Evolutionary conservation across 345 rosid genomes (phyloP).

Genomic region (Ailanthus altissimus): DNA sequence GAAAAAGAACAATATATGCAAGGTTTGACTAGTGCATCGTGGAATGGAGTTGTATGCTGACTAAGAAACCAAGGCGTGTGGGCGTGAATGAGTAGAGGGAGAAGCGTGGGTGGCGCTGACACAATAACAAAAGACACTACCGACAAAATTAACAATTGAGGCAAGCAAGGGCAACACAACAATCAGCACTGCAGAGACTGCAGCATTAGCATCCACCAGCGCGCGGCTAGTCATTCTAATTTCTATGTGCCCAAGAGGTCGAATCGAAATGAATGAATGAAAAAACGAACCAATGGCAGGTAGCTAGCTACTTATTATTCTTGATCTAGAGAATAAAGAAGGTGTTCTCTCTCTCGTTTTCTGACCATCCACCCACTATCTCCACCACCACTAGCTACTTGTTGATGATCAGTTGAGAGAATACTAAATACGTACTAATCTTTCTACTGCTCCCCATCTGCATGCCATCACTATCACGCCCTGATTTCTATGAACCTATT

Average conservation of each 20-base stretch:
- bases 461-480: constrained; percentile 20
- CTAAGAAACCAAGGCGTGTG: constrained; percentile 58
- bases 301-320: background rate
- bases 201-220: background rate
- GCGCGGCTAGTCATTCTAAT: background rate
- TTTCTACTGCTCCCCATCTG: background rate
- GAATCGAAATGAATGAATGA: background rate
- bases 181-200: constrained; percentile 13
- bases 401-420: background rate
- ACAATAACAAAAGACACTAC: constrained; percentile 12
- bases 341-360: background rate
- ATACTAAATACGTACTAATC: background rate
- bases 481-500: constrained; percentile 29
- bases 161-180: background rate
- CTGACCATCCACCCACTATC: background rate
- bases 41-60: constrained; percentile 45
- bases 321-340: background rate
- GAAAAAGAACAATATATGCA: constrained; percentile 15
- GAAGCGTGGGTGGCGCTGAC: constrained; percentile 49
- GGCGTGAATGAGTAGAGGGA: constrained; percentile 45
- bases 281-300: background rate
- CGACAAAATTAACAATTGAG: too few species aligned
- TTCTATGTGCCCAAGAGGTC: background rate
- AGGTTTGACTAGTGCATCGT: constrained; percentile 53
- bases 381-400: background rate